Conservation (phyloP, 306 rosid genomes). For the Trifolium fragiferum region DNA sequence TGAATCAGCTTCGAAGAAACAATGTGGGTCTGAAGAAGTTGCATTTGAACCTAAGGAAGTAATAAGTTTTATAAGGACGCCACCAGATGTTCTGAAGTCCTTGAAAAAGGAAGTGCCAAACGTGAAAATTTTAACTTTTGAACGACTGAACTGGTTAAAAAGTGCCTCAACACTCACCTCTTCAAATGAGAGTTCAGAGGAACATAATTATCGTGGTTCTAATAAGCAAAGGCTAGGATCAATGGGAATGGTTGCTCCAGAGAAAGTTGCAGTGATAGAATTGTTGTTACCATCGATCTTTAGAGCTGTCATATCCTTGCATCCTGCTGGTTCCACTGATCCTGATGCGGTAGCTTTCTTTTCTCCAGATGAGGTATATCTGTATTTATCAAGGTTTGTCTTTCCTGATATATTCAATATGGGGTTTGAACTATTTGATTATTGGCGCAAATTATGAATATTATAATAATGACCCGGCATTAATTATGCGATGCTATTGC, state of each 20-base stretch:
- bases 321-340: constrained; percentile 80
- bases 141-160: constrained; percentile 90
- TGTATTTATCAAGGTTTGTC: constrained; percentile 16
- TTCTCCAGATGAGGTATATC: constrained; percentile 84
- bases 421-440: constrained; percentile 31
- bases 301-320: constrained; percentile 83
- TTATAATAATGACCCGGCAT: constrained; percentile 9
- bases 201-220: constrained; percentile 66
- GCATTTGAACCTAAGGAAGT: constrained; percentile 62
- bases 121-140: constrained; percentile 69
- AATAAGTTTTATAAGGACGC: constrained; percentile 53
- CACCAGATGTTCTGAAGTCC: constrained; percentile 59
- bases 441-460: constrained; percentile 12
- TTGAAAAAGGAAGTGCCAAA: constrained; percentile 77
- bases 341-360: constrained; percentile 95
- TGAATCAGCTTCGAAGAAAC: constrained; percentile 69
- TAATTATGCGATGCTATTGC: neutral
- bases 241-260: constrained; percentile 44
- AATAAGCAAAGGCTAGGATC: constrained; percentile 63
- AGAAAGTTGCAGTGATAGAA: constrained; percentile 80
- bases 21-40: constrained; percentile 52
- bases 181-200: constrained; percentile 60
- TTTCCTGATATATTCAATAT: constrained; percentile 11
- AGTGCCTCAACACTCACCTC: constrained; percentile 71
- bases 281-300: constrained; percentile 67